Conservation (phyloP, 164 flowering plant species). For the Protea cynaroides region DNA sequence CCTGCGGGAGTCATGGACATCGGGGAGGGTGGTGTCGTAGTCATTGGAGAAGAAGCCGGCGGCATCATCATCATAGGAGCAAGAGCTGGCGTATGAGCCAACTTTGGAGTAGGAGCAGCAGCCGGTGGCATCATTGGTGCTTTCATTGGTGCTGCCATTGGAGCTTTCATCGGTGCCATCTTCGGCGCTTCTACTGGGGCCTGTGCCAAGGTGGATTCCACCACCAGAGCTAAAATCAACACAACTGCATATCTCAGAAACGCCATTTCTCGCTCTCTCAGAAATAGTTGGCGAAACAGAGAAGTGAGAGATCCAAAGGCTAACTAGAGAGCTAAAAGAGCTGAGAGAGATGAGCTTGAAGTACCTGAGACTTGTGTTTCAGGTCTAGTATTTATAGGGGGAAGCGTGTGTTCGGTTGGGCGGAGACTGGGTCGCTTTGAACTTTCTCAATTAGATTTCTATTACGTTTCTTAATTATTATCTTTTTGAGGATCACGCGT, state of each 20-base stretch:
- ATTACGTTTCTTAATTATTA: no score
- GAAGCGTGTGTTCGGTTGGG: no score
- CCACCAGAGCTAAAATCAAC: neutral
- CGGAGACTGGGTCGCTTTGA: no score
- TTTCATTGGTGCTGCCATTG: neutral
- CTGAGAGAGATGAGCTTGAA: neutral
- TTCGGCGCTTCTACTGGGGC: neutral
- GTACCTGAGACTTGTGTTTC: no score
- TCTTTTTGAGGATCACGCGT: no score
- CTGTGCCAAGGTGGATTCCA: constrained; percentile 9
- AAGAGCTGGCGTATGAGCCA: neutral
- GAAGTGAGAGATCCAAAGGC: neutral
- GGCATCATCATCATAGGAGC: constrained; percentile 1
- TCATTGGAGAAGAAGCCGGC: neutral
- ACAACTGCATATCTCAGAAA: neutral
- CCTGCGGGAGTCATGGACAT: no score
- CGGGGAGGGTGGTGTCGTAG: neutral
- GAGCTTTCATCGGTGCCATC: constrained; percentile 1
- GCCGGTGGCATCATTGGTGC: neutral
- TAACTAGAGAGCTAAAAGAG: neutral
- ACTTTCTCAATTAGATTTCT: no score
- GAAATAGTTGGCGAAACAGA: no score
- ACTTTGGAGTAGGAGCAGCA: neutral
- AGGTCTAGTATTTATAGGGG: no score
- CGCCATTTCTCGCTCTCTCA: neutral